Base-by-base conservation (phyloP, 257 asterid genomes). In the Forsythia suspensa region DNA sequence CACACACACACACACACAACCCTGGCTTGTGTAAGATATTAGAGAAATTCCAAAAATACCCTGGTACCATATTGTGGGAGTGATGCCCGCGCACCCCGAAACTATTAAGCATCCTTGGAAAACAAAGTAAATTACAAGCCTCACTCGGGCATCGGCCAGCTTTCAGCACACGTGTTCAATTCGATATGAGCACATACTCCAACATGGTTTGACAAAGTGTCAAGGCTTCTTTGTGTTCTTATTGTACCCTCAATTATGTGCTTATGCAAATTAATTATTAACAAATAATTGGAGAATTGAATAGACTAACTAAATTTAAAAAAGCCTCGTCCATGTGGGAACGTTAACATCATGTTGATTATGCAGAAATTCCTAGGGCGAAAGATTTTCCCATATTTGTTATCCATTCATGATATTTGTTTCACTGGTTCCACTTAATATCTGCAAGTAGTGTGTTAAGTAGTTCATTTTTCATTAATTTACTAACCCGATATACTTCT, bases 401-500 rank as follows among this genome's bases (percentile, higher is more conserved):
- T n/a, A 20, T 59, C 29, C 57, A 48, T 15, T 48, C 6, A 15
- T 15, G 59, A 59, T 59, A 12, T 20, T 59, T 59, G 67, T 24
- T 10, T 63, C 18, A 63, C 40, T 63, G 37, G 39, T 63, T 24
- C 40, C 70, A 29, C 16, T 63, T 63, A 10, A 63, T 59, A 20
- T 59, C 67, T 9, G 40, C 3, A 24, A 63, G 9, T 37, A 44
- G 42, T 38, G 10, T 61, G 41, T 71, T 71, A 46, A 65, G 65
- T 21, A 71, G 41, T 21, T 38, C 51, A 59, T 71, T n/a, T 38
- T n/a, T 71, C 67, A 65, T 34, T 48, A 70, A 55, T 55, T 46
- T 9, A 34, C 71, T 73, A 71, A 80, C 84, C 65, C 36, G 41
- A 67, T 70, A 4, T 46, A 15, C 48, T 20, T 16, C 79, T 69